A percentile compares a stretch with the other conserved stretches of the same genome.
Conservation (phyloP, 2,329 filamentous ascomycete species). For the Botrytis fragariae region DNA sequence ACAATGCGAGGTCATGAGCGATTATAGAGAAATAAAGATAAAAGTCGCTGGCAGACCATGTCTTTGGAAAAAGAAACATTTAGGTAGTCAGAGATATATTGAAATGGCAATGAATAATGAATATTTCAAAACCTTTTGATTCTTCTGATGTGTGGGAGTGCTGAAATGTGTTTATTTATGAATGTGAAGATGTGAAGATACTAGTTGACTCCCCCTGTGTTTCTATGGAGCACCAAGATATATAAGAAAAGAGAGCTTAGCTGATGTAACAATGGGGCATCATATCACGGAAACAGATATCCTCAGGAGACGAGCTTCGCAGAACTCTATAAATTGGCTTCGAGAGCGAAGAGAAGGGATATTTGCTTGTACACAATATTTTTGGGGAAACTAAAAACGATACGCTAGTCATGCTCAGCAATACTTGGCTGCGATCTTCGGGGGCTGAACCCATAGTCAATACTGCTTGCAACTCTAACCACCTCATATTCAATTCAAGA, state of each 20-base stretch:
- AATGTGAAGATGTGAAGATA: too few species aligned
- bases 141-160: not conserved
- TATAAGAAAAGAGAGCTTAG: too few species aligned
- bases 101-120: not conserved
- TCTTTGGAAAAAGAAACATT: not conserved
- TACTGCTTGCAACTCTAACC: too few species aligned
- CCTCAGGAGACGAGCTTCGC: too few species aligned
- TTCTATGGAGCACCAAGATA: too few species aligned
- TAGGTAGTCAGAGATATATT: not conserved
- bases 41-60: not conserved
- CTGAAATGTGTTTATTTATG: too few species aligned
- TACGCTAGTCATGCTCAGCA: not conserved
- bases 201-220: too few species aligned
- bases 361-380: not conserved
- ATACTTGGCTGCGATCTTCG: fast-evolving
- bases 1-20: not conserved
- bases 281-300: too few species aligned
- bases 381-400: not conserved
- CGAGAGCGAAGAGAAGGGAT: not conserved
- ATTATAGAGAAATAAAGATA: not conserved
- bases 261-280: too few species aligned
- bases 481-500: too few species aligned
- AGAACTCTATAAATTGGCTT: not conserved
- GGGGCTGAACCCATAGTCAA: not conserved
- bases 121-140: not conserved